Evolutionary conservation across 106 monocot species (phyloP), one percentile per base, ranked within the genome.

Genomic region (Hemerocallis citrina): DNA sequence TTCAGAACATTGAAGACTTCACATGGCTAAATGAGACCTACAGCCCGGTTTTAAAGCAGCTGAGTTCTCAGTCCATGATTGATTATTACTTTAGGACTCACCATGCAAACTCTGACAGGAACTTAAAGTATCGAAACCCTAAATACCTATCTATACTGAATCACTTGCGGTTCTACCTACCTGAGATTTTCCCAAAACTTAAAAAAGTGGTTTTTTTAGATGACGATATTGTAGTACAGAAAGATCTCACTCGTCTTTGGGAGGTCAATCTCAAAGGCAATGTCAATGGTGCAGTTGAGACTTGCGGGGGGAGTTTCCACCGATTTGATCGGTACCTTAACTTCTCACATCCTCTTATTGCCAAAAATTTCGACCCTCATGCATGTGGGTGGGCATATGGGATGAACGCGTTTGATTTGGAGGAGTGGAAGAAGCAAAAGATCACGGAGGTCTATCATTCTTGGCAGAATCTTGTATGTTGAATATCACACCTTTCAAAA

Each of bases 201-300:
- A 34, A 72, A 39, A 87, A 87, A 37, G 75, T 87, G 55, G 35
- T 87, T 17, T 87, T 87, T 64, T 52, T 87, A 40, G 86, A 87
- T 40, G 86, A 87, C 58, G 86, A 87, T 63, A 62, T 82, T 32
- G 86, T 82, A 2, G 86, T 87, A 7, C 86, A 82, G 62, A 75
- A 59, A 42, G 86, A 87, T 39, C 68, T 87, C 16, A 63, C 72
- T 21, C 52, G 65, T 3, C 71, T 87, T 24, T 87, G 86, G 86
- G 61, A 14, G 30, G 12, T 87, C 45, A 60, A 87, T 66, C 57
- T 87, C 13, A 66, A 73, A 62, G 79, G 78, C 14, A 87, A 82
- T 44, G 86, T 87, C 30, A 87, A 82, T 67, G 86, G 82, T 59
- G 86, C 79, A n/a, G 82, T 87, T 4, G 86, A 87, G 39, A 87